Percentiles rank a stretch among this genome's conserved stretches.
Evolutionary conservation across 177 flowering plant species (phyloP).

Genomic region (Vitis hybrid): DNA sequence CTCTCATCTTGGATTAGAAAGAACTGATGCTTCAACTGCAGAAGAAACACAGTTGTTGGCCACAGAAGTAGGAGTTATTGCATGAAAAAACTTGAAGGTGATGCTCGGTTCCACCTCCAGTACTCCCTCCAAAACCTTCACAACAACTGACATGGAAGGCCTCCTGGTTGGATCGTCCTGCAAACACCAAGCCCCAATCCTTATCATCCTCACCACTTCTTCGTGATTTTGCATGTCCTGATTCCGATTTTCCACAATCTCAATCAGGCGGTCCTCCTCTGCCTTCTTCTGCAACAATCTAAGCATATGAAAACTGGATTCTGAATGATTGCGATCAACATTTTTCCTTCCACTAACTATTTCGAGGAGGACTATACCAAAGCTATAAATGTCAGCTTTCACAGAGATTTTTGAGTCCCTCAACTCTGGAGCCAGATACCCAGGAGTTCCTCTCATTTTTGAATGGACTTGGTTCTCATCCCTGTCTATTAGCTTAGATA

Average conservation of each 20-base stretch:
- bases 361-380: conserved; percentile 27
- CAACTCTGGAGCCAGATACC: conserved; percentile 13
- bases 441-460: conserved; percentile 16
- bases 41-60: too few relatives aligned
- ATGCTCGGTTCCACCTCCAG: conserved; percentile 3
- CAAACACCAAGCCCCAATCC: conserved; percentile 27
- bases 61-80: neutral
- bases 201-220: conserved; percentile 23
- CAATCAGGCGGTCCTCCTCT: conserved; percentile 11
- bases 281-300: conserved; percentile 13
- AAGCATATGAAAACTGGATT: conserved; percentile 16
- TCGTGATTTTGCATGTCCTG: conserved; percentile 18
- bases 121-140: conserved; percentile 19
- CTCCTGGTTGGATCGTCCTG: conserved; percentile 18
- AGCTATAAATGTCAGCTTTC: conserved; percentile 37
- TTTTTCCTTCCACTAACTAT: conserved; percentile 27
- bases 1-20: too few relatives aligned
- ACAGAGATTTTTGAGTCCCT: conserved; percentile 13
- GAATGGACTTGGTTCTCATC: conserved; percentile 10
- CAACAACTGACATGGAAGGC: conserved; percentile 21
- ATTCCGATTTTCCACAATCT: conserved; percentile 15
- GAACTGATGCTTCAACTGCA: too few relatives aligned
- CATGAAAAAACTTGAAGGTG: conserved; percentile 5
- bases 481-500: conserved; percentile 2
- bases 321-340: conserved; percentile 20